phyloP scores from a whole-genome alignment of 2,329 filamentous ascomycete genomes.

The Neofusicoccum laricinum region DNA sequence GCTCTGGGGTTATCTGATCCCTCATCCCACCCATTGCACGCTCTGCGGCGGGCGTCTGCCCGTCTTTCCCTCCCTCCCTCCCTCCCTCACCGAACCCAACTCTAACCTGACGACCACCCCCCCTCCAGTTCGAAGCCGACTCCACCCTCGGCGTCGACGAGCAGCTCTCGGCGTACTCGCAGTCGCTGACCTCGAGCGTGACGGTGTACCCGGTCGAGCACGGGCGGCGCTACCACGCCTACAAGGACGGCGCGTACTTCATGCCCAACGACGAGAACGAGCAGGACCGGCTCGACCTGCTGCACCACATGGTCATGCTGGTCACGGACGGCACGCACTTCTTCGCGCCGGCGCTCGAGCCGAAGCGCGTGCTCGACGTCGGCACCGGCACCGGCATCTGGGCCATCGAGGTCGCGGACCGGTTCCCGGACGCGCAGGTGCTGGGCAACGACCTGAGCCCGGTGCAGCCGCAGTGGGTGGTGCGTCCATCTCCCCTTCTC shows the following conservation, averaged over 20 bases:
- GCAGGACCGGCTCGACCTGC: conserved; percentile 30
- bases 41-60: no score
- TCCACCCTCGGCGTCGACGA: background rate
- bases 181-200: conserved; percentile 17
- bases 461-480: conserved; percentile 42
- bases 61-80: no score
- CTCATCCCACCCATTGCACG: no score
- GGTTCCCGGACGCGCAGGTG: conserved; percentile 10
- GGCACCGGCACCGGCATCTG: conserved; percentile 32
- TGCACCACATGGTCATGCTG: conserved; percentile 26
- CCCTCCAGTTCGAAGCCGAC: background rate
- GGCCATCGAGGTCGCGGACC: conserved; percentile 23
- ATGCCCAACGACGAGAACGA: conserved; percentile 30
- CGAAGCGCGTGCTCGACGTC: conserved; percentile 23
- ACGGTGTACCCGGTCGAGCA: conserved; percentile 24
- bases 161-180: conserved; percentile 7
- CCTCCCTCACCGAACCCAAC: no score
- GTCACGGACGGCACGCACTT: conserved; percentile 29
- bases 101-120: background rate
- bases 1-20: no score
- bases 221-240: conserved; percentile 28
- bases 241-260: conserved; percentile 27
- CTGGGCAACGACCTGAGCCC: conserved; percentile 45
- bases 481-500: background rate
- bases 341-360: conserved; percentile 21